Evolutionary conservation across 208 protist genomes (phyloP), one percentile per base, ranked within the genome.

Genomic region (Histomonas meleagridis): DNA sequence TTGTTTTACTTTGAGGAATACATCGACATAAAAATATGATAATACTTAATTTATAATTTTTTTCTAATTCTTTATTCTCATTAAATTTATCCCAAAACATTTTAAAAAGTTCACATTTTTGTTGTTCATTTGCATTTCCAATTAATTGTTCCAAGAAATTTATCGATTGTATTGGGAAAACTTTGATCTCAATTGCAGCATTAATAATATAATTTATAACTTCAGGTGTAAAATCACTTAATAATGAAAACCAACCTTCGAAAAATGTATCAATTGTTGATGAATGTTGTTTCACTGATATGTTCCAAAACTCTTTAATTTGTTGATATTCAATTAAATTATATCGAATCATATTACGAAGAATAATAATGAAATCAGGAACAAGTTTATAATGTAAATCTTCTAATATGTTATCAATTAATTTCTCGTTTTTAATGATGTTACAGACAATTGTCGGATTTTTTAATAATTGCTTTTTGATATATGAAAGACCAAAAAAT

Each of bases 291-390:
- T 86, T 7, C 32, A 86, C 38, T 1, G 46, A 86, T 1, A 55
- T 55, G 16, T 46, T 38, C 76, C 76, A 86, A 51, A 86, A 55
- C 32, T 86, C n/a, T 38, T 32, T 86, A 38, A 86, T 57, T 86
- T 86, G 40, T 0, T 32, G 0, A 10, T 0, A 23, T 55, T 51
- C 26, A 18, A 86, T n/a, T 38, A 55, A 38, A 38, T 86, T 9
- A 10, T 21, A 9, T 32, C 55, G 4, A 12, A 46, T 48, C 76
- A 86, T 86, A 18, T 51, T 46, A 3, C 43, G 16, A 32, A 86
- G 7, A 18, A 86, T 86, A 18, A 51, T 43, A 9, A 16, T n/a
- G 38, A 86, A 86, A 7, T 86, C 46, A 18, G 51, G 18, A 55
- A 86, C 26, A 86, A 86, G 7, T 38, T 86, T 16, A 55, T 86